Evolutionary conservation across 2,329 filamentous ascomycete species (phyloP).

Genomic region (Grosmannia huntii): DNA sequence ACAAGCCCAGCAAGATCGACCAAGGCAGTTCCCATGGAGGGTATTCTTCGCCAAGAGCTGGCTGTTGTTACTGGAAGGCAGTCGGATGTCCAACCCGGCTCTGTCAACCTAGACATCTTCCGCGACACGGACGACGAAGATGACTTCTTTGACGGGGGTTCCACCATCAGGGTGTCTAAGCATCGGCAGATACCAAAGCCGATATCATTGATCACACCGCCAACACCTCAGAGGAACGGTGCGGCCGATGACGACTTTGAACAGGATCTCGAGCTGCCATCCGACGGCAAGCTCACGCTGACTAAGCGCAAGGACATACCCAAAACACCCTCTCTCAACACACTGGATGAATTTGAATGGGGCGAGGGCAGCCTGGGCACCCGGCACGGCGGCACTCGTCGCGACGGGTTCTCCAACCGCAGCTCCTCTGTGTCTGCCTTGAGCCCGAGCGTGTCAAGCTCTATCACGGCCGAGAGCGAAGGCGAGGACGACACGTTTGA

Average conservation of each 20-base stretch:
- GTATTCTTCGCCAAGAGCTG: conserved; percentile 20
- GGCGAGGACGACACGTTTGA: conserved; percentile 88
- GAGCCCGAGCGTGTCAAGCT: conserved; percentile 87
- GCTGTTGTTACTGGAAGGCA: conserved; percentile 19
- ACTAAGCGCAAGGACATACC: conserved; percentile 49
- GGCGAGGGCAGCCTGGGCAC: conserved; percentile 88
- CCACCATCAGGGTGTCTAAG: conserved; percentile 58
- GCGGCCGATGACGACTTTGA: conserved; percentile 54
- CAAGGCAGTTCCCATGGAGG: conserved; percentile 10
- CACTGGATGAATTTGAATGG: conserved; percentile 76
- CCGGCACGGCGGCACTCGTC: conserved; percentile 72
- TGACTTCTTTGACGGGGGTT: conserved; percentile 48
- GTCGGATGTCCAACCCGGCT: conserved; percentile 18
- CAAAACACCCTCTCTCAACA: conserved; percentile 45
- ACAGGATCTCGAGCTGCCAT: conserved; percentile 57
- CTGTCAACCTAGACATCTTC: conserved; percentile 48
- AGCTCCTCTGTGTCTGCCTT: conserved; percentile 81
- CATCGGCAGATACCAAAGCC: conserved; percentile 37
- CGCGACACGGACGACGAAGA: conserved; percentile 49
- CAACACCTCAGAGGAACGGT: conserved; percentile 36
- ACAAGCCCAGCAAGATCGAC: conserved; percentile 34
- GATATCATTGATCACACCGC: conserved; percentile 40
- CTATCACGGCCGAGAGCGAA: conserved; percentile 82
- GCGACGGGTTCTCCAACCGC: conserved; percentile 65
- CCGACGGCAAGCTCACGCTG: conserved; percentile 51